These are phyloP conservation scores for Neohortaea acidophila DNA, from an alignment of 495 filamentous ascomycete genomes.

Conservation along the genomic window DNA sequence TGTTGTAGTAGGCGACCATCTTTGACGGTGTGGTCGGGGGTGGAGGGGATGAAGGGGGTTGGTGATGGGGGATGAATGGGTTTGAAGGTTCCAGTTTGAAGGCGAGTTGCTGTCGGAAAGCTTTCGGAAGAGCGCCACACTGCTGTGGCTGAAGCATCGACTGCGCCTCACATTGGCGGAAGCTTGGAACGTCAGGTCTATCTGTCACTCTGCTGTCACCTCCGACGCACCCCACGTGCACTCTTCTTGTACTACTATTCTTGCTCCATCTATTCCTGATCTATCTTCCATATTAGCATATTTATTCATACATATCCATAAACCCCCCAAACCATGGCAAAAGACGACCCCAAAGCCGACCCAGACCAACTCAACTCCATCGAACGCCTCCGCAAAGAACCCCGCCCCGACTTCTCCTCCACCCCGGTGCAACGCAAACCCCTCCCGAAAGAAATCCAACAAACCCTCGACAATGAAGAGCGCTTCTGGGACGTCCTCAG, in stretches of 20 bases:
- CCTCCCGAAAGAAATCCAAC: constrained; percentile 55
- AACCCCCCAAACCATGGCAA: constrained; percentile 27
- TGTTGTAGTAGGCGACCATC: constrained; percentile 76
- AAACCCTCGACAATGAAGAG: constrained; percentile 61
- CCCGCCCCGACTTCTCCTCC: constrained; percentile 30
- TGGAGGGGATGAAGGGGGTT: not conserved
- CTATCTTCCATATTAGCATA: constrained; percentile 1
- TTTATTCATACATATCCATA: constrained; percentile 18
- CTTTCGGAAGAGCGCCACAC: constrained; percentile 5
- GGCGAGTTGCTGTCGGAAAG: not conserved
- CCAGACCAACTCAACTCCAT: constrained; percentile 16
- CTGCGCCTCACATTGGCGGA: no score
- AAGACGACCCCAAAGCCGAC: constrained; percentile 10
- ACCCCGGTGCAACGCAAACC: constrained; percentile 44
- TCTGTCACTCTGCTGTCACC: no score
- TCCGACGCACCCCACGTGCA: not conserved
- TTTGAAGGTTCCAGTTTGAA: not conserved
- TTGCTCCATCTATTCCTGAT: not conserved
- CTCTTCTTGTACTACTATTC: constrained; percentile 2
- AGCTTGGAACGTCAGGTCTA: no score
- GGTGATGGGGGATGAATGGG: not conserved
- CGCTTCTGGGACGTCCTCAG: constrained; percentile 64
- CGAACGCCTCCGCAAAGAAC: constrained; percentile 21
- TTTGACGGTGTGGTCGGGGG: constrained; percentile 32
- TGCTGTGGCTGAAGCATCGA: constrained; percentile 2